These are phyloP conservation scores for Coemansia sp. DNA, from an alignment of 192 early-diverging fungal genomes.

Conservation along the genomic window DNA sequence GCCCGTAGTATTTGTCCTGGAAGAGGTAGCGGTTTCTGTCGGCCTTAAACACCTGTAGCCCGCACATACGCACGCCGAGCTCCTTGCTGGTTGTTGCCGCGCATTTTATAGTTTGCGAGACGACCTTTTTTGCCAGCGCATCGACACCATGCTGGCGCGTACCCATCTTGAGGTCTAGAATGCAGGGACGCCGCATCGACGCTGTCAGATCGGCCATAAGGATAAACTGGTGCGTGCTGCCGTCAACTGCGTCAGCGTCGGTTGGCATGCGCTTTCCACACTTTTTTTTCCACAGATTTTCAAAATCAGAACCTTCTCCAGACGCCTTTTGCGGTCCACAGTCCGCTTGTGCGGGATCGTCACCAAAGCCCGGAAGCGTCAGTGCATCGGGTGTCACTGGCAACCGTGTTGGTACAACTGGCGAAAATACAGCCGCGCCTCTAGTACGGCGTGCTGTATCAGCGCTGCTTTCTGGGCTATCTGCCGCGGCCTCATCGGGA, in stretches of 20 bases:
- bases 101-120: constrained; percentile 90
- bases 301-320: constrained; percentile 23
- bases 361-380: not conserved
- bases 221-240: constrained; percentile 78
- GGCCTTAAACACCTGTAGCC: constrained; percentile 94
- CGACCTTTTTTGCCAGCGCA: constrained; percentile 76
- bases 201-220: constrained; percentile 92
- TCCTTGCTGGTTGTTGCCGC: constrained; percentile 87
- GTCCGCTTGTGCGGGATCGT: not conserved
- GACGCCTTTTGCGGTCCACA: constrained; percentile 3
- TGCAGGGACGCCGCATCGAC: constrained; percentile 85
- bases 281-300: constrained; percentile 49
- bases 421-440: not conserved
- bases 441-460: not conserved
- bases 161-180: constrained; percentile 98
- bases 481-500: constrained; percentile 21
- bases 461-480: not conserved
- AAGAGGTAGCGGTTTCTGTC: constrained; percentile 73
- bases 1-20: constrained; percentile 95
- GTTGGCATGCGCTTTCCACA: constrained; percentile 56
- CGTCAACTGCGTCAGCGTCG: constrained; percentile 33
- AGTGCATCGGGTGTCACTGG: constrained; percentile 9
- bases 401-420: not conserved
- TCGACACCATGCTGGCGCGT: constrained; percentile 94
- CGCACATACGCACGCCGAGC: constrained; percentile 94